phyloP scores from a whole-genome alignment of 1,139 yeast species.

The Debaryomyces singareniensis region DNA sequence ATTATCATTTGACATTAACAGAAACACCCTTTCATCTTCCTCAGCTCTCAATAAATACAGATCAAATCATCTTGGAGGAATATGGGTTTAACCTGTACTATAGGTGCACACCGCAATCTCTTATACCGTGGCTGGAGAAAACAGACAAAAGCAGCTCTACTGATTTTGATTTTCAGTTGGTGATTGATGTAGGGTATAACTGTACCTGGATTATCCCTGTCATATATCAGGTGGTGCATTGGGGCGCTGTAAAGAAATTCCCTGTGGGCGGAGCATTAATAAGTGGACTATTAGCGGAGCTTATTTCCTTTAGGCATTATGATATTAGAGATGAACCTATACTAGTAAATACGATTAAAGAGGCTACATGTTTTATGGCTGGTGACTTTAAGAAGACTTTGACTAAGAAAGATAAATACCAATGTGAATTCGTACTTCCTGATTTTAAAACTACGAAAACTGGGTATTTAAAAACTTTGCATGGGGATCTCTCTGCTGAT shows the following conservation, averaged over 20 bases:
- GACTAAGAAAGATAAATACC: slow-evolving; percentile 19
- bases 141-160: slow-evolving; percentile 1
- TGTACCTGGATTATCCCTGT: slow-evolving; percentile 87
- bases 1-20: slow-evolving; percentile 51
- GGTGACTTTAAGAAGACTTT: slow-evolving; percentile 57
- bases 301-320: slow-evolving; percentile 85
- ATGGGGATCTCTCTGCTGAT: slow-evolving; percentile 21
- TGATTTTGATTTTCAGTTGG: slow-evolving; percentile 60
- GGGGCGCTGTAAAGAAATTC: slow-evolving; percentile 70
- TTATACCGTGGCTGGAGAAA: slow-evolving; percentile 58
- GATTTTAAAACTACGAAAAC: slow-evolving; percentile 75
- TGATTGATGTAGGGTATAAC: slow-evolving; percentile 83
- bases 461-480: slow-evolving; percentile 43
- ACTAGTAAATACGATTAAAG: slow-evolving; percentile 80
- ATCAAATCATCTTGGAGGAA: slow-evolving; percentile 92
- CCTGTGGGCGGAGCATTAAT: slow-evolving; percentile 82
- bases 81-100: slow-evolving; percentile 70
- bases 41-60: slow-evolving; percentile 76
- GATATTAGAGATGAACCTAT: slow-evolving; percentile 90
- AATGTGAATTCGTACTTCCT: slow-evolving; percentile 73
- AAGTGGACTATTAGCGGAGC: slow-evolving; percentile 76
- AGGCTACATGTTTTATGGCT: slow-evolving; percentile 70
- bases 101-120: slow-evolving; percentile 55
- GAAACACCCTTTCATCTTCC: slow-evolving; percentile 85
- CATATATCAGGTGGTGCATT: slow-evolving; percentile 68